Evolutionary conservation across 345 rosid species (phyloP).

Genomic region (Brassica incana): DNA sequence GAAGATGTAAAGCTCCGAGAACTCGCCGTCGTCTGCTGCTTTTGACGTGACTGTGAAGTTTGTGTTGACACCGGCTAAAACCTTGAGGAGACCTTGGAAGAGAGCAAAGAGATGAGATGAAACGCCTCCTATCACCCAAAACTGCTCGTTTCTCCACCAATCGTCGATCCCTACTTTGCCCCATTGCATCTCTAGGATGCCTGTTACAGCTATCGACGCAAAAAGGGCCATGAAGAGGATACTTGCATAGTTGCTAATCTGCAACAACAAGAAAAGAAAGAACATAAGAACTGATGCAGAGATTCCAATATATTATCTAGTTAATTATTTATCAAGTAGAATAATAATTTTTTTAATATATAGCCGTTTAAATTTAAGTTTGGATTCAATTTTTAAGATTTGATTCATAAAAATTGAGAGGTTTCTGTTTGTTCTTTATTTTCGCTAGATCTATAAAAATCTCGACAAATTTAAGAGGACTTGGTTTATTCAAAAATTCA

Average conservation of each 20-base stretch:
- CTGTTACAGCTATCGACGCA: conserved; percentile 60
- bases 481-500: no score
- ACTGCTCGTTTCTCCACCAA: conserved; percentile 85
- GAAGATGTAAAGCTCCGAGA: conserved; percentile 54
- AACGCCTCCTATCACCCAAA: conserved; percentile 75
- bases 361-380: no score
- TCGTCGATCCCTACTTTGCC: conserved; percentile 64
- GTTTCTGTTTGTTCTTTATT: no score
- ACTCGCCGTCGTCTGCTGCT: conserved; percentile 57
- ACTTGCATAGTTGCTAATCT: conserved; percentile 58
- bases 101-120: conserved; percentile 68
- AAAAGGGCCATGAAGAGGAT: conserved; percentile 63
- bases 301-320: no score
- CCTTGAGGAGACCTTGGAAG: conserved; percentile 64
- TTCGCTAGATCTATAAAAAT: no score
- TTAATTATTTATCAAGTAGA: no score
- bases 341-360: no score
- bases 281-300: not conserved
- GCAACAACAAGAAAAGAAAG: conserved; percentile 23
- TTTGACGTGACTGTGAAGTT: conserved; percentile 70
- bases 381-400: no score
- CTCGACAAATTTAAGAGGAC: no score
- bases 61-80: conserved; percentile 58
- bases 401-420: no score
- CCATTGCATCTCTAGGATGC: conserved; percentile 72